These are phyloP conservation scores for Phlebiopsis gigantea DNA, from an alignment of 768 basidiomycete genomes.

Conservation along the genomic window DNA sequence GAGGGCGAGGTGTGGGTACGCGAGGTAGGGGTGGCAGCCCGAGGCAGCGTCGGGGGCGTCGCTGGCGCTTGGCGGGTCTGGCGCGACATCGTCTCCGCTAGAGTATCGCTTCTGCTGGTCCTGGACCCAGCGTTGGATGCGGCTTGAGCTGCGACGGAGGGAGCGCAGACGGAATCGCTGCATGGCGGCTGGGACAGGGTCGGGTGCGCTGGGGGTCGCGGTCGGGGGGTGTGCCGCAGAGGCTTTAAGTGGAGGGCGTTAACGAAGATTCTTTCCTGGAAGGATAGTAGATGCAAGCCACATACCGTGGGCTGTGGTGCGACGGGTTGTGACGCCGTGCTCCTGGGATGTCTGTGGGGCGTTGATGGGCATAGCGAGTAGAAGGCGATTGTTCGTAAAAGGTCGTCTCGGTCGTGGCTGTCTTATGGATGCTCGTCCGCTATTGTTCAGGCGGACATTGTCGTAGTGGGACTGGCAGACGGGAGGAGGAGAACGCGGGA, in stretches of 20 bases:
- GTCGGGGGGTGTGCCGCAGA: not conserved
- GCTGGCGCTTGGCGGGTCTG: slow-evolving; percentile 18
- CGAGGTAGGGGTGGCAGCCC: slow-evolving; percentile 35
- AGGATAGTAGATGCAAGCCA: not conserved
- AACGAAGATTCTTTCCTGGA: not conserved
- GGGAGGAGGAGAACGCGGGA: not conserved
- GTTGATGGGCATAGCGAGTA: not conserved
- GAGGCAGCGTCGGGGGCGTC: slow-evolving; percentile 16
- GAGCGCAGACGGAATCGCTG: slow-evolving; percentile 13
- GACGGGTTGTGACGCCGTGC: not conserved
- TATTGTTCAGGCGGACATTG: not conserved
- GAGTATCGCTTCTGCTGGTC: slow-evolving; percentile 31
- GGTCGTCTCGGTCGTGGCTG: slow-evolving; percentile 12
- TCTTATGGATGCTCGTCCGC: not conserved
- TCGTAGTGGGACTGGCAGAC: not conserved
- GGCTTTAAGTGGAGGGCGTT: not conserved
- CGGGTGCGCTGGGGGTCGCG: slow-evolving; percentile 14
- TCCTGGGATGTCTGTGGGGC: not conserved
- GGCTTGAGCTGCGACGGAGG: slow-evolving; percentile 34
- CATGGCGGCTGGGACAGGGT: slow-evolving; percentile 6
- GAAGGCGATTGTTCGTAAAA: not conserved
- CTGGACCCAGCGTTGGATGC: slow-evolving; percentile 38
- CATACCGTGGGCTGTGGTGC: slow-evolving; percentile 10
- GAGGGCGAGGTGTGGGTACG: slow-evolving; percentile 31
- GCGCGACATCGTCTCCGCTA: slow-evolving; percentile 14